phyloP scores from a whole-genome alignment of 2,329 filamentous ascomycete genomes.

The Orbilia ellipsospora region DNA sequence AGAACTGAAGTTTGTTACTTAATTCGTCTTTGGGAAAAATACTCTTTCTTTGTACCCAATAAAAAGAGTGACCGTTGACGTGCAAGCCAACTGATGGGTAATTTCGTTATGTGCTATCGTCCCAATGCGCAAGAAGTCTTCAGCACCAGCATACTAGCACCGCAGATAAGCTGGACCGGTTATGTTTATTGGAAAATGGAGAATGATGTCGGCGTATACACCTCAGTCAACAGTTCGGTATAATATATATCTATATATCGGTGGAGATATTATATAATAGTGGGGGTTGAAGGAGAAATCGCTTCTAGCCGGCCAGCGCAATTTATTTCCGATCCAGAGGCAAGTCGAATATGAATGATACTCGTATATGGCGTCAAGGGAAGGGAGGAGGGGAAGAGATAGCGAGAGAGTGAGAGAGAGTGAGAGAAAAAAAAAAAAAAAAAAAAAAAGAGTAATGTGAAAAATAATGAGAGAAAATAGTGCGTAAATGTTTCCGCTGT shows the following conservation, averaged over 20 bases:
- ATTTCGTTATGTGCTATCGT: conserved; percentile 3
- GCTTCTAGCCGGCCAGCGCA: conserved; percentile 3
- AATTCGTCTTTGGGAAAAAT: conserved; percentile 1
- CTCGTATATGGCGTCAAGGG: background rate
- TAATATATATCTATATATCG: no score
- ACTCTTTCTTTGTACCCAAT: conserved; percentile 20
- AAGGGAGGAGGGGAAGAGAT: no score
- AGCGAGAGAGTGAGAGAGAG: no score
- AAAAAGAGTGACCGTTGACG: conserved; percentile 49
- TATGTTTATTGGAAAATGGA: background rate
- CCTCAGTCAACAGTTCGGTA: no score
- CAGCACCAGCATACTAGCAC: conserved; percentile 34
- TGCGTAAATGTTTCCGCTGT: conserved; percentile 10
- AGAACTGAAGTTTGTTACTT: background rate
- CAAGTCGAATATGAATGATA: background rate
- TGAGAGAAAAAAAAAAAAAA: no score
- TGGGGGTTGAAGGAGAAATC: no score
- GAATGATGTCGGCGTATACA: background rate
- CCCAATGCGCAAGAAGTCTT: background rate
- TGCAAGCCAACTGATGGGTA: conserved; percentile 43
- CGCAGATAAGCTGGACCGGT: conserved; percentile 10
- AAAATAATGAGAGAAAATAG: conserved; percentile 11
- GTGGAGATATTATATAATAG: no score
- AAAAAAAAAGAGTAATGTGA: background rate
- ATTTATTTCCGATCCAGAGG: background rate